Evolutionary conservation across 495 filamentous ascomycete species (phyloP), one percentile per base, ranked within the genome.

Genomic region (Chaetomium fimeti): DNA sequence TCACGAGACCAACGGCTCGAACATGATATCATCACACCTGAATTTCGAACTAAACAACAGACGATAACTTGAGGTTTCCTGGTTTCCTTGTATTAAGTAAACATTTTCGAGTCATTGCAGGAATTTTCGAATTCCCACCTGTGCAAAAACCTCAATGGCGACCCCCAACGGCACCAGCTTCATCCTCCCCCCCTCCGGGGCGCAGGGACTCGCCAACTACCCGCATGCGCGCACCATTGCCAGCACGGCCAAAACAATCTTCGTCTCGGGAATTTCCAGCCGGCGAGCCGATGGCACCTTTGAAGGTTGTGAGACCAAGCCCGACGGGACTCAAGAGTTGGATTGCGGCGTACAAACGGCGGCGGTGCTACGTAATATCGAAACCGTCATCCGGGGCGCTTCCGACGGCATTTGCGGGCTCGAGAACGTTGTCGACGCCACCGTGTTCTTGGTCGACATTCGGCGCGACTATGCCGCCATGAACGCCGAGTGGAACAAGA

Each of bases 401-500:
- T 71, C 68, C 6, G 51, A 66, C 36, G 68, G 63, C 16, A 45
- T 40, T 20, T 27, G 56, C 20, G 66, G 69, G 2, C 51, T 69
- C 3, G 68, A 73, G 28, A 66, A 59, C 36, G 68, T 73, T 29
- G 71, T 73, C 16, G 71, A 73, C 47, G 71, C 71, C 5, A 73
- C 71, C 12, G 69, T 73, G 3, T 73, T 71, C 51, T 48, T 73
- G 51, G 65, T 63, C 40, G 68, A 73, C 56, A 69, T 73, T 7
- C 25, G 24, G 8, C 48, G 55, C 18, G 70, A 73, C 42, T 73
- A 73, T 51, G 66, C 59, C 12, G 60, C 61, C 32, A 73, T 73
- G 71, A 73, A 73, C 52, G 61, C 64, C 51, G 71, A 69, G 60
- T 73, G 71, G 71, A 73, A 73, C 63, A 69, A 65, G 52, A 59